Evolutionary conservation across 345 rosid genomes (phyloP).

Genomic region (Gynandropsis gynandra): DNA sequence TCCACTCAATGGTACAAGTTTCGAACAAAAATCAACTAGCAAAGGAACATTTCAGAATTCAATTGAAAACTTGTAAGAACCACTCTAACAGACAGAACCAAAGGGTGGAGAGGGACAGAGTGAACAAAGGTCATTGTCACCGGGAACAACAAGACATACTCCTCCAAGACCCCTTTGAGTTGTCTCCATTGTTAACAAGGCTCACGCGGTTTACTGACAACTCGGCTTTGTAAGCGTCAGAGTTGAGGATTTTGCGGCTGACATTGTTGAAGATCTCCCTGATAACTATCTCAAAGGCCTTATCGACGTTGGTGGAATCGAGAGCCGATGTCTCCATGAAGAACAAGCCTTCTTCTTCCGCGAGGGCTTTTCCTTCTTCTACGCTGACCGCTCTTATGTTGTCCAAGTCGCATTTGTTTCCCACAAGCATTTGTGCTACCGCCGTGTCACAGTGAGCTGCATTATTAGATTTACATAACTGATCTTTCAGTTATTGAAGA

Average conservation of each 20-base stretch:
- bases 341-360: constrained; percentile 73
- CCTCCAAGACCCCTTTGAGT: constrained; percentile 28
- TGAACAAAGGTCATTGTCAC: too few species aligned
- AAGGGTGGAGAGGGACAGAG: neutral
- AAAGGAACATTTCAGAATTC: too few species aligned
- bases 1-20: too few species aligned
- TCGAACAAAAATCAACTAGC: too few species aligned
- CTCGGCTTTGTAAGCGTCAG: constrained; percentile 49
- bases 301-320: constrained; percentile 70
- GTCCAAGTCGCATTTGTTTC: constrained; percentile 86
- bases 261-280: constrained; percentile 67
- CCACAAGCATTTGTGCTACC: constrained; percentile 79
- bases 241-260: constrained; percentile 55
- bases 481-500: too few species aligned
- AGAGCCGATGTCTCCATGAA: constrained; percentile 97
- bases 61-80: too few species aligned
- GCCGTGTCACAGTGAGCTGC: constrained; percentile 83
- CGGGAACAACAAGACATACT: constrained; percentile 41
- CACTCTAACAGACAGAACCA: neutral
- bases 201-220: constrained; percentile 58
- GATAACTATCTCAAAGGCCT: constrained; percentile 88
- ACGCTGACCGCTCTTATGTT: constrained; percentile 60
- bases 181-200: constrained; percentile 39
- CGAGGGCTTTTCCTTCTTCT: constrained; percentile 72
- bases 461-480: constrained; percentile 1